Evolutionary conservation across 768 basidiomycete species (phyloP).

Genomic region (Crepidotus variabilis): DNA sequence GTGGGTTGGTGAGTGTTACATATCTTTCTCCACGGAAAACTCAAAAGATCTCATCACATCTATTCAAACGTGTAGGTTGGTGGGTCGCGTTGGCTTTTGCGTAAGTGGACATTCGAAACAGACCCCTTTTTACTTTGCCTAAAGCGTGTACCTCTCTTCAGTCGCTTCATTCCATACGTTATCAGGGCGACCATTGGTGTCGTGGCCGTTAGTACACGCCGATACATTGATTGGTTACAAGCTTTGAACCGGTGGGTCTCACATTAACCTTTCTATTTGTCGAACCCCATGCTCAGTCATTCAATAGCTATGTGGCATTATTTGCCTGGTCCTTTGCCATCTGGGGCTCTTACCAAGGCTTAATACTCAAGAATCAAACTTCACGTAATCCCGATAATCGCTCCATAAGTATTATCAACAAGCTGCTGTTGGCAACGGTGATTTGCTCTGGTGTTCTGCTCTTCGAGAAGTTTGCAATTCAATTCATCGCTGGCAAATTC

Average conservation of each 20-base stretch:
- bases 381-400: constrained; percentile 19
- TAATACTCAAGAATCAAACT: constrained; percentile 50
- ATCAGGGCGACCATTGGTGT: constrained; percentile 66
- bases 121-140: not conserved
- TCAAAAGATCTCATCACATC: not conserved
- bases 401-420: constrained; percentile 53
- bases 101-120: constrained; percentile 33
- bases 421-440: constrained; percentile 70
- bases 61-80: constrained; percentile 49
- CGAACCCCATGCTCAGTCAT: not conserved
- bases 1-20: constrained; percentile 58
- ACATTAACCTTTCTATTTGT: not conserved
- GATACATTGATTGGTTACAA: constrained; percentile 77
- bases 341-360: constrained; percentile 73
- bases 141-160: constrained; percentile 17
- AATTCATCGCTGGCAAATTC: constrained; percentile 81
- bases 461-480: constrained; percentile 83
- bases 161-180: constrained; percentile 46
- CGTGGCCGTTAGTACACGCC: constrained; percentile 64
- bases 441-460: constrained; percentile 67
- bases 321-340: constrained; percentile 60
- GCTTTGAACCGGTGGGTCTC: constrained; percentile 55
- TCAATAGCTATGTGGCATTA: constrained; percentile 55
- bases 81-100: constrained; percentile 69
- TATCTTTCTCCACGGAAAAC: not conserved